Evolutionary conservation across 2,329 filamentous ascomycete genomes (phyloP).

Genomic region (Bipolaris sorokiniana): DNA sequence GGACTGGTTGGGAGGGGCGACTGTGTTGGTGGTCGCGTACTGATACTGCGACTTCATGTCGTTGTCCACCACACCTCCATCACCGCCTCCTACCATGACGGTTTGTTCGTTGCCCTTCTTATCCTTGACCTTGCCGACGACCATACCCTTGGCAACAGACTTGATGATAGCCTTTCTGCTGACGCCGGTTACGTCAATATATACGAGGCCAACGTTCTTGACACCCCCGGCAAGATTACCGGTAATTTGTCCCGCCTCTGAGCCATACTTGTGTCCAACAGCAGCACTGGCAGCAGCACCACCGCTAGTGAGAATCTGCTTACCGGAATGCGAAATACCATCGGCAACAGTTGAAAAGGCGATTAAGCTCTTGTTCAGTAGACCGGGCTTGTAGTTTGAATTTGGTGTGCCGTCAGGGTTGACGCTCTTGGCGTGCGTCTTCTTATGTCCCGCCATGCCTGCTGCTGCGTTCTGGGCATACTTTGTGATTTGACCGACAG

Average conservation of each 20-base stretch:
- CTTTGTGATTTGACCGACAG: constrained; percentile 80
- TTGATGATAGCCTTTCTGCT: constrained; percentile 89
- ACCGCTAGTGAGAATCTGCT: constrained; percentile 74
- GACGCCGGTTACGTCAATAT: constrained; percentile 94
- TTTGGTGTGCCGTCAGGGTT: constrained; percentile 72
- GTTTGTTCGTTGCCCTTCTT: constrained; percentile 69
- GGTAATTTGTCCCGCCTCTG: constrained; percentile 81
- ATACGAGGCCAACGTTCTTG: constrained; percentile 95
- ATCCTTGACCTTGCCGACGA: constrained; percentile 80
- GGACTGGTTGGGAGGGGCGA: constrained; percentile 34
- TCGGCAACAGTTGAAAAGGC: constrained; percentile 95
- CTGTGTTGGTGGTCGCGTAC: constrained; percentile 37
- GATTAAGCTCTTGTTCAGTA: constrained; percentile 95
- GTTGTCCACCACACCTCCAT: constrained; percentile 54
- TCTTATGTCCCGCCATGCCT: constrained; percentile 68
- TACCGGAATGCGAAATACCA: constrained; percentile 86
- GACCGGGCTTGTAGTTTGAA: constrained; percentile 78
- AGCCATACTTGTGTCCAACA: constrained; percentile 86
- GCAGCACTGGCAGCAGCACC: constrained; percentile 82
- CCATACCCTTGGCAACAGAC: constrained; percentile 93
- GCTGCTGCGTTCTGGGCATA: constrained; percentile 92
- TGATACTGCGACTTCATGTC: constrained; percentile 44
- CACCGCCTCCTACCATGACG: constrained; percentile 73
- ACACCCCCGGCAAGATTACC: constrained; percentile 80
- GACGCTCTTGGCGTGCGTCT: constrained; percentile 63